Percentiles rank a stretch among this genome's conserved stretches.
Evolutionary conservation across 1,284 basidiomycete species (phyloP).

Genomic region (Microbotryomycetes sp.): DNA sequence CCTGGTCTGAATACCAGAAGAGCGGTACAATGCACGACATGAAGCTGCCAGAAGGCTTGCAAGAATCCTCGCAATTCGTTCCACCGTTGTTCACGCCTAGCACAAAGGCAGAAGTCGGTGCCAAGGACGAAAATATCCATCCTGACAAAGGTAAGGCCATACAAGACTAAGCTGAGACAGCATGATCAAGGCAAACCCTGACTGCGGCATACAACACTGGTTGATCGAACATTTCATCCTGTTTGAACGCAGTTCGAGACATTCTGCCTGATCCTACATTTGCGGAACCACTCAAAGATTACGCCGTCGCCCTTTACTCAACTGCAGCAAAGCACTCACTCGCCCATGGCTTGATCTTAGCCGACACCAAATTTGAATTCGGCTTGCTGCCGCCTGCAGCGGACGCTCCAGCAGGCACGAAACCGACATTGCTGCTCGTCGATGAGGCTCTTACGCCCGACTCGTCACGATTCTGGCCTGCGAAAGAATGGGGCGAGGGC

Average conservation of each 20-base stretch:
- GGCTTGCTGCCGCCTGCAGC: constrained; percentile 52
- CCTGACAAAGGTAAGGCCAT: constrained; percentile 65
- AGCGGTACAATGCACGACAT: constrained; percentile 85
- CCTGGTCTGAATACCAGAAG: constrained; percentile 89
- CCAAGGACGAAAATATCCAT: constrained; percentile 96
- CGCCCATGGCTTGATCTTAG: constrained; percentile 82
- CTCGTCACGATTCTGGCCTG: constrained; percentile 94
- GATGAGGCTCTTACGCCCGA: constrained; percentile 97
- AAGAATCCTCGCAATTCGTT: constrained; percentile 78
- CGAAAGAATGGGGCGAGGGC: constrained; percentile 65
- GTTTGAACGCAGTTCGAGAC: constrained; percentile 45
- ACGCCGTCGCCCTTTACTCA: constrained; percentile 63
- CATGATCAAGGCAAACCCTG: no score
- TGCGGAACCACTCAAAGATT: constrained; percentile 55
- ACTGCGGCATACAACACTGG: no score
- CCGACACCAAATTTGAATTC: constrained; percentile 90
- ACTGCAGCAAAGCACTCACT: constrained; percentile 72
- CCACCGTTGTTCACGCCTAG: constrained; percentile 91
- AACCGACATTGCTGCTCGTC: constrained; percentile 65
- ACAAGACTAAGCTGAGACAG: background rate
- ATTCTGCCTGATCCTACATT: constrained; percentile 60
- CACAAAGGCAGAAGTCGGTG: constrained; percentile 91
- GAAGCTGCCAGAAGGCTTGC: constrained; percentile 62
- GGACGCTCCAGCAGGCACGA: constrained; percentile 43
- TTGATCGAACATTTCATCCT: background rate